A percentile compares a stretch with the other conserved stretches of the same genome.
These are phyloP conservation scores for Ormosia emarginata DNA, from an alignment of 306 rosid genomes.

Conservation along the genomic window DNA sequence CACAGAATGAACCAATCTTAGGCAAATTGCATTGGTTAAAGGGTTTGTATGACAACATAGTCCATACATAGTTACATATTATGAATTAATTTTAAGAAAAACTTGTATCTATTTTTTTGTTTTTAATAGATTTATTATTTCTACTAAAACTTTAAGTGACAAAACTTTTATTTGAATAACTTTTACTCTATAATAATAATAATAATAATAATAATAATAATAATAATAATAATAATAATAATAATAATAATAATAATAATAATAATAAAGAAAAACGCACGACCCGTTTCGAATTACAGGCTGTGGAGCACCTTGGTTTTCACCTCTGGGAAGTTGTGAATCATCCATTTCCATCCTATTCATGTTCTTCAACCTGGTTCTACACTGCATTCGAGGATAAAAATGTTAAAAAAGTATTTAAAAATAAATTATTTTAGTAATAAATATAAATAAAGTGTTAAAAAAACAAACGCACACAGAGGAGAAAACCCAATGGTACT, in stretches of 20 bases:
- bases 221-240: too few relatives aligned
- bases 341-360: neutral
- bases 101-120: too few relatives aligned
- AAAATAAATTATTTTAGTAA: neutral
- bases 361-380: neutral
- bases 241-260: too few relatives aligned
- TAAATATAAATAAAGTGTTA: neutral
- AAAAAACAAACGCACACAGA: neutral
- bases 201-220: too few relatives aligned
- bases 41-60: constrained; percentile 18
- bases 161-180: too few relatives aligned
- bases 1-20: neutral
- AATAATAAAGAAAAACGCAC: neutral
- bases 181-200: too few relatives aligned
- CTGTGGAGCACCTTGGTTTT: neutral
- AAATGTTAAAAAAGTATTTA: neutral
- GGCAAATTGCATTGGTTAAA: neutral
- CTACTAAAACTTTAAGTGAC: too few relatives aligned
- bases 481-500: neutral
- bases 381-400: neutral
- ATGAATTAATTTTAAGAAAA: too few relatives aligned
- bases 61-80: too few relatives aligned
- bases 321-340: neutral
- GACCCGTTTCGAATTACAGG: neutral
- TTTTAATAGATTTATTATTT: too few relatives aligned